Evolutionary conservation across 2,329 filamentous ascomycete species (phyloP).

Genomic region (Aureobasidium melanogenum): DNA sequence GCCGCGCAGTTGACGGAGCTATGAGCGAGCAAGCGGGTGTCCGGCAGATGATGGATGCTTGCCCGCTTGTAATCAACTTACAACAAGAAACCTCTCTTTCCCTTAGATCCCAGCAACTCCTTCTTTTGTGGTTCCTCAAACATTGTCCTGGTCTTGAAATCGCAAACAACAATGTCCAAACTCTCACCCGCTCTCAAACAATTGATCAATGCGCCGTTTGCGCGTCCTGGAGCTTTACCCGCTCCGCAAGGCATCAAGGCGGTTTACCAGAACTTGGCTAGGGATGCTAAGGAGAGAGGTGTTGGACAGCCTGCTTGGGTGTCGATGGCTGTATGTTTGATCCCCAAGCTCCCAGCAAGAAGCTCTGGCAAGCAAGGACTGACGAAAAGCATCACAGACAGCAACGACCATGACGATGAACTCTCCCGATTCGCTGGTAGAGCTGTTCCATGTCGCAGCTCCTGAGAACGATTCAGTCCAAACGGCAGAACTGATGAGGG

Average conservation of each 20-base stretch:
- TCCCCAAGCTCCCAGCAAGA: neutral
- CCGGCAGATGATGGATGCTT: neutral
- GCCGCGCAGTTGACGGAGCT: neutral
- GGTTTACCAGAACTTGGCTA: constrained; percentile 56
- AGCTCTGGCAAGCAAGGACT: too few relatives aligned
- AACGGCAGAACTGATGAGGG: constrained; percentile 63
- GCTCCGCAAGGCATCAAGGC: constrained; percentile 55
- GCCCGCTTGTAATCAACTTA: neutral
- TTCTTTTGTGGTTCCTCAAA: neutral
- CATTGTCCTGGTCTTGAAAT: neutral
- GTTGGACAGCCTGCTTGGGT: constrained; percentile 59
- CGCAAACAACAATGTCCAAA: constrained; percentile 67
- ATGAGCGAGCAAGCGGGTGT: neutral
- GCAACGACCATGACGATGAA: constrained; percentile 82
- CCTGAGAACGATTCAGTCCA: constrained; percentile 31
- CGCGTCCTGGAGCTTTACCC: constrained; percentile 55
- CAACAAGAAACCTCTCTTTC: neutral
- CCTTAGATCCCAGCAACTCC: neutral
- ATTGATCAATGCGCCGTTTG: constrained; percentile 62
- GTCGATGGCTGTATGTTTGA: constrained; percentile 50
- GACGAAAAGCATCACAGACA: constrained; percentile 40
- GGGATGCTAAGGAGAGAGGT: constrained; percentile 52
- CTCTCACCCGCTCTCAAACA: constrained; percentile 62
- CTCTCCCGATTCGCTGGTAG: constrained; percentile 64
- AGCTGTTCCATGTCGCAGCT: constrained; percentile 45